Evolutionary conservation across 140 eudicot species (phyloP), one percentile per base, ranked within the genome.

Genomic region (Stevia rebaudiana): DNA sequence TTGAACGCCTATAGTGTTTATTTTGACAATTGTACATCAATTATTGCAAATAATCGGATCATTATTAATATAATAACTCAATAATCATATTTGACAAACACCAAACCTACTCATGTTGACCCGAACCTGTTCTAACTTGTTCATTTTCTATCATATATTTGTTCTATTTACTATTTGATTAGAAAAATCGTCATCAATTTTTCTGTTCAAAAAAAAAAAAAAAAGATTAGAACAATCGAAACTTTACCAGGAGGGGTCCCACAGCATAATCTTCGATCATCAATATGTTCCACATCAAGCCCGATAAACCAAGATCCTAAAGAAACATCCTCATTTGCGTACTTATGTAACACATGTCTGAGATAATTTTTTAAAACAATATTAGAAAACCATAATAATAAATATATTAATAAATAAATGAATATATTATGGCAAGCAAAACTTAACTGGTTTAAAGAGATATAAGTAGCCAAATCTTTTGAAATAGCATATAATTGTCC

Each of bases 221-320:
- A n/a, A n/a, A n/a, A n/a, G n/a, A n/a, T n/a, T 2, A 31, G 6
- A 18, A 70, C 22, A 42, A 59, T 30, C 4, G 3, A 62, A 52
- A 18, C 30, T 67, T 74, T 87, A 88, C 95, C 95, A 1, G 96
- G 96, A 0, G 84, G 95, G 23, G 97, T 89, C 46, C 97, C 97
- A 70, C 97, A 89, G 21, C 95, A 89, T 55, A 89, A 56, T 70
- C 97, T 75, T 30, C 95, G 80, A 28, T 89, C 95, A 31, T 89
- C 97, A 13, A 89, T 73, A 66, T 89, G 94, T 56, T 74, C 79
- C 52, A 89, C 95, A 25, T 89, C 95, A n/a, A 89, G 94, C 36
- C 97, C 97, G 28, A 89, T 89, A 65, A 89, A 86, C 97, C 95
- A 89, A 40, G 97, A 73, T 58, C 97, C 97, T 17, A 90, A 47